These are phyloP conservation scores for Alternaria sp. DNA, from an alignment of 2,329 filamentous ascomycete genomes.

Conservation along the genomic window DNA sequence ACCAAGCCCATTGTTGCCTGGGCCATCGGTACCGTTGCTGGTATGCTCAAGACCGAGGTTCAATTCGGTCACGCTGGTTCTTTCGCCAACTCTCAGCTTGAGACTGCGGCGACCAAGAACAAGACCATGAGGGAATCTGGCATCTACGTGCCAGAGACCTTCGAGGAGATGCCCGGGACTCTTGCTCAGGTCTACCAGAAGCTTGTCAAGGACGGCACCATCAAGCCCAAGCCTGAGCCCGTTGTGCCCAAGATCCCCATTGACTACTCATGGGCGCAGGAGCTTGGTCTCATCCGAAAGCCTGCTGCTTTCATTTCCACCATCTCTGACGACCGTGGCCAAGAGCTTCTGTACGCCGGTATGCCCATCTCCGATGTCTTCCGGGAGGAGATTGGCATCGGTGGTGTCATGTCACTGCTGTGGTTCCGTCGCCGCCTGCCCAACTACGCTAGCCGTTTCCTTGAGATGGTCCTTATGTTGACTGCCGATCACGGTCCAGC, in stretches of 20 bases:
- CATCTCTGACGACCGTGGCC: conserved; percentile 99
- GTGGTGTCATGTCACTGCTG: conserved; percentile 98
- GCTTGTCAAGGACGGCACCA: conserved; percentile 82
- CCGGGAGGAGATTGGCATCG: conserved; percentile 97
- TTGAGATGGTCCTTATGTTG: conserved; percentile 99
- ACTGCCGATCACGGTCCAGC: conserved; percentile 99
- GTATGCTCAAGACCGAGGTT: conserved; percentile 99
- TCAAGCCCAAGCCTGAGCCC: conserved; percentile 87
- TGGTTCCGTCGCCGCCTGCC: conserved; percentile 99
- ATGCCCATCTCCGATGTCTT: conserved; percentile 99
- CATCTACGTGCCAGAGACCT: conserved; percentile 93
- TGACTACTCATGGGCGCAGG: conserved; percentile 99
- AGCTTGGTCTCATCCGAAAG: conserved; percentile 99
- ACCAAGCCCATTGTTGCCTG: conserved; percentile 99
- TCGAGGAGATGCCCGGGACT: conserved; percentile 86
- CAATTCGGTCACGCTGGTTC: conserved; percentile 99
- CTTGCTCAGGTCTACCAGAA: conserved; percentile 87
- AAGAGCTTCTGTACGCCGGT: conserved; percentile 97
- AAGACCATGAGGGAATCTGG: conserved; percentile 94
- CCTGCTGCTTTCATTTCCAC: conserved; percentile 99
- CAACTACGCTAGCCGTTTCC: conserved; percentile 95
- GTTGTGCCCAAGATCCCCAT: conserved; percentile 98
- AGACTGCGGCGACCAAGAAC: conserved; percentile 97
- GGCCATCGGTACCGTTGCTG: conserved; percentile 98
- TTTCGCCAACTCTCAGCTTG: conserved; percentile 98